phyloP scores from a whole-genome alignment of 441 rosid species.

The Pelargonium cotyledonis region DNA sequence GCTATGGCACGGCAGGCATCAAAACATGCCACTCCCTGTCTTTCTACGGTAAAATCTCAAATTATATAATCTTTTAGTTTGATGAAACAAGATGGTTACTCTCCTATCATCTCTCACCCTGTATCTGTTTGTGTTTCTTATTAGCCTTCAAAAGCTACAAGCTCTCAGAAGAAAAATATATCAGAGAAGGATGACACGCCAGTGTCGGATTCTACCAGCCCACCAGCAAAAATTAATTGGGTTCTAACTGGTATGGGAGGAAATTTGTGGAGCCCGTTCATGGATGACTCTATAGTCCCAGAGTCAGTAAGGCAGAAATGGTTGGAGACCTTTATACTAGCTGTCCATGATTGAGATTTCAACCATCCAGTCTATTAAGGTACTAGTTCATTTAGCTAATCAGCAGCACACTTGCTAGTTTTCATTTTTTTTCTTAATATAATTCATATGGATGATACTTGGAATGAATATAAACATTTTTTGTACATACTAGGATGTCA shows the following conservation, averaged over 20 bases:
- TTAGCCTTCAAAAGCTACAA: slow-evolving; percentile 16
- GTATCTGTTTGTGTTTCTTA: neutral
- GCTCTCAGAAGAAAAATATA: slow-evolving; percentile 20
- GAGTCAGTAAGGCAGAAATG: slow-evolving; percentile 35
- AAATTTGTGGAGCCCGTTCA: slow-evolving; percentile 32
- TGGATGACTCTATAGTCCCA: slow-evolving; percentile 33
- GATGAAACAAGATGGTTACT: neutral
- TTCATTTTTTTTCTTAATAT: too few relatives aligned
- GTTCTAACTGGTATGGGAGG: slow-evolving; percentile 40
- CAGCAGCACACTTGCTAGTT: too few relatives aligned
- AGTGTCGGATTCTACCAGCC: slow-evolving; percentile 16
- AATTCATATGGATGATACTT: too few relatives aligned
- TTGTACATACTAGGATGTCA: too few relatives aligned
- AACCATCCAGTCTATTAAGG: too few relatives aligned
- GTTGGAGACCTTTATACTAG: slow-evolving; percentile 34
- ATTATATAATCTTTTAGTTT: neutral
- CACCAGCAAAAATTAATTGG: slow-evolving; percentile 46
- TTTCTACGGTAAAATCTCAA: neutral
- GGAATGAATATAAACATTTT: too few relatives aligned
- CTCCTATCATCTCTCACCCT: slow-evolving; percentile 1
- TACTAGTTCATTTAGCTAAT: too few relatives aligned
- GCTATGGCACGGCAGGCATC: neutral
- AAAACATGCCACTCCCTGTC: slow-evolving; percentile 3
- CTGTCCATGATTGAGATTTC: slow-evolving; percentile 21
- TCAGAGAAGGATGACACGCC: slow-evolving; percentile 17